A percentile compares a stretch with the other conserved stretches of the same genome.
Conservation (phyloP, 371 early-diverging fungal genomes). For the Coemansia sp. region DNA sequence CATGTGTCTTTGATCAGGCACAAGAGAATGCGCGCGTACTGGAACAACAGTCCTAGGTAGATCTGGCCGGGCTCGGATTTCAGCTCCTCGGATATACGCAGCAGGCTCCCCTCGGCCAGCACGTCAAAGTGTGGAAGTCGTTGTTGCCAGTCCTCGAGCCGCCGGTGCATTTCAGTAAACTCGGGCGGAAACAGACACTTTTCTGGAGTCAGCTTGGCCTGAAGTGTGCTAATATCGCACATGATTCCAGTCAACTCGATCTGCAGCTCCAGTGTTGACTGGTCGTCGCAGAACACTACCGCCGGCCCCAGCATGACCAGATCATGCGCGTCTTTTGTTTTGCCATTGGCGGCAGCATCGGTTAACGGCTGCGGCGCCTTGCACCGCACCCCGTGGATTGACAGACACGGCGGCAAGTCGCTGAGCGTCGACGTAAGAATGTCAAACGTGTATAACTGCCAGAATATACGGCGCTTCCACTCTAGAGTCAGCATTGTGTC, state of each 20-base stretch:
- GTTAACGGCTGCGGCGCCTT: conserved; percentile 24
- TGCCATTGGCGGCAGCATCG: neutral
- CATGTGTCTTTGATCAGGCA: conserved; percentile 45
- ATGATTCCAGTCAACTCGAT: conserved; percentile 33
- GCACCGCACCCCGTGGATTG: conserved; percentile 31
- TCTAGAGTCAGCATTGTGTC: conserved; percentile 29
- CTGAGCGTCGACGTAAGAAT: conserved; percentile 32
- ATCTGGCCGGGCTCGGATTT: conserved; percentile 11
- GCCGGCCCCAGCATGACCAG: conserved; percentile 29
- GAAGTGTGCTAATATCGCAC: conserved; percentile 31
- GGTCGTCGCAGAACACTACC: conserved; percentile 37
- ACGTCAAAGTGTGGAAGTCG: conserved; percentile 19
- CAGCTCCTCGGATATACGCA: conserved; percentile 7
- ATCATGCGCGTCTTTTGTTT: neutral
- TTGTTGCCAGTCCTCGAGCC: conserved; percentile 23
- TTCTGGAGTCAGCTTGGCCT: conserved; percentile 32
- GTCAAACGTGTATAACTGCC: conserved; percentile 44
- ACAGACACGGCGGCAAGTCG: conserved; percentile 38
- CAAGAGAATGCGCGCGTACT: conserved; percentile 34
- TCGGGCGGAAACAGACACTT: conserved; percentile 19
- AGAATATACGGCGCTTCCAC: conserved; percentile 50
- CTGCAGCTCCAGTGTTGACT: conserved; percentile 23
- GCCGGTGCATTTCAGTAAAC: conserved; percentile 11
- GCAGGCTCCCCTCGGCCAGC: conserved; percentile 17
- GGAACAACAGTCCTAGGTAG: conserved; percentile 28